Evolutionary conservation across 345 rosid species (phyloP), one percentile per base, ranked within the genome.

Genomic region (Hibiscus trionum): DNA sequence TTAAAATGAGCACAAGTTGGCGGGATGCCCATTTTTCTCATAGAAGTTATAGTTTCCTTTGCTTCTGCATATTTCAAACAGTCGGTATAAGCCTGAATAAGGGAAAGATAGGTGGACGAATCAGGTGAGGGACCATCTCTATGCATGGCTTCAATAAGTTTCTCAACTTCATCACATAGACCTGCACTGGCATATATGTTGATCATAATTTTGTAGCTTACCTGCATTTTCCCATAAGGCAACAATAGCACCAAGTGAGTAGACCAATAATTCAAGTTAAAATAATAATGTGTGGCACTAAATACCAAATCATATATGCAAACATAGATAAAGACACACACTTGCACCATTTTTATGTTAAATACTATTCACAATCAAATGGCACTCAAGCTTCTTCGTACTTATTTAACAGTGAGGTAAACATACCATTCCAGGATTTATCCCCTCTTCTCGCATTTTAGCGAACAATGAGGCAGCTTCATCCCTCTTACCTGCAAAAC

Each of bases 371-470:
- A 31, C 11, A 65, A 21, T 6, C 17, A 66, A 26, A 67, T 27
- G 24, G 71, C 49, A 24, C 21, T 44, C 16, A 65, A 67, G 14
- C 17, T 67, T 67, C 58, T 27, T 15, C 39, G 16, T 67, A 67
- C 16, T 27, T 49, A 15, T 14, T 49, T 49, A 49, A 67, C 9
- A 26, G 14, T 16, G 44, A 67, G 44, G 15, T 47, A 27, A 46
- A 27, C 87, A 29, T 87, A 88, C 97, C 90, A 17, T 71, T 76
- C 89, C 96, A 52, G 94, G 96, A 69, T 80, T 87, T 74, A 88
- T 86, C 76, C 96, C 92, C 80, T 82, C 88, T 80, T 81, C 86
- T 82, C 73, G 90, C 94, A 90, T 84, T 76, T 83, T 81, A 73
- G 72, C 37, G 75, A 90, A 90, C 69, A 92, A 77, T 31, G 75